Evolutionary conservation across 352 stramenopile species (phyloP), one percentile per base, ranked within the genome.

Genomic region (Hyaloperonospora arabidopsidis): DNA sequence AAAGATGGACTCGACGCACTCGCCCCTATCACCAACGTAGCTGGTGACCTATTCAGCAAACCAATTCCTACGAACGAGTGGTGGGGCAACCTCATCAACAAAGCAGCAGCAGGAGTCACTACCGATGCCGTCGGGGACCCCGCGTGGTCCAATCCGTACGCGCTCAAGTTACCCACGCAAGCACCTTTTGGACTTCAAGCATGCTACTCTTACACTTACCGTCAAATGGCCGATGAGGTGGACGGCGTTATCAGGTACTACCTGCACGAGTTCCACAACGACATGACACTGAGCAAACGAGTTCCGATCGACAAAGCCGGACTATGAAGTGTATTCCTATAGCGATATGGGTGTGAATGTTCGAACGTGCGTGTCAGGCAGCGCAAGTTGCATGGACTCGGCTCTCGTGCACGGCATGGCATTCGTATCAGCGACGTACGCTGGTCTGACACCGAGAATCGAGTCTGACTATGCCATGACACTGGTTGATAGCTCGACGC

Each of bases 31-130:
- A 68, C 85, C 52, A 86, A 86, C 52, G 64, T 86, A 41, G 75
- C 71, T 21, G 35, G 54, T 22, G 68, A 84, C 2, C 50, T 84
- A 44, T 55, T 88, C 44, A 58, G 57, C 1, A 6, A 64, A 38
- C 58, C 81, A 2, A 65, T 92, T 15, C 81, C 81, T 48, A 92
- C 79, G n/a, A 92, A 92, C 71, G 81, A 86, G 51, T 92, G 81
- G 81, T 92, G 81, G 81, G 79, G 74, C 10, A 92, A 89, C 61
- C 65, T 88, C 45, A 86, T 92, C 52, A 67, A 82, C 64, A 75
- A 68, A 32, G 77, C 65, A 14, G 58, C 40, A n/a, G 63, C 68
- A 41, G 68, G 66, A 17, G 63, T 78, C 38, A 8, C 25, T 29
- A 7, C 3, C 25, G 49, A 72, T 39, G 70, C 77, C 0, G 61